Percentiles rank a stretch among this genome's conserved stretches.
These are phyloP conservation scores for Carex parvula DNA, from an alignment of 176 grass and related monocot genomes.

Conservation along the genomic window DNA sequence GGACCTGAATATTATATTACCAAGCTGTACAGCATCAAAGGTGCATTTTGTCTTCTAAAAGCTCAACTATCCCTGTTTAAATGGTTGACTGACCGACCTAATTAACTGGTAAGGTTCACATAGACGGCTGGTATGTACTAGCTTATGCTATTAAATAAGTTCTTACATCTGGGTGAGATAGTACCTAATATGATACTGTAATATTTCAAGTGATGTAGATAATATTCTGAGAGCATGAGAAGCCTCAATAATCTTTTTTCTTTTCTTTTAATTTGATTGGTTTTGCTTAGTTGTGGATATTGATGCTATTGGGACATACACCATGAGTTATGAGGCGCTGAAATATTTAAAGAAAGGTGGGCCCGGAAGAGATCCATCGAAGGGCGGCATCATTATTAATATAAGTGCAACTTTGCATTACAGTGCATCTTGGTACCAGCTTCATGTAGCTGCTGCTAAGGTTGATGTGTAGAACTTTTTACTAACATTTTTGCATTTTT, in stretches of 20 bases:
- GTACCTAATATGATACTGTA: neutral
- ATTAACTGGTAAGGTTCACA: neutral
- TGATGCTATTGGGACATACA: conserved; percentile 85
- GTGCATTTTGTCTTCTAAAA: neutral
- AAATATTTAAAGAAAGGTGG: conserved; percentile 85
- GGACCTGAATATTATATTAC: neutral
- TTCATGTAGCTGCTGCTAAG: conserved; percentile 85
- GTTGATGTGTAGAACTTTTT: conserved; percentile 30
- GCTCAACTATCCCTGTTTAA: neutral
- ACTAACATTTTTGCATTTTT: neutral
- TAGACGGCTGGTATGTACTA: neutral
- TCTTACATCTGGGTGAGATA: neutral
- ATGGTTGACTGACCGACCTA: neutral
- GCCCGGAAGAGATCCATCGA: conserved; percentile 47
- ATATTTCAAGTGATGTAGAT: neutral
- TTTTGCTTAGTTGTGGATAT: conserved; percentile 73
- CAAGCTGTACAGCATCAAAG: neutral
- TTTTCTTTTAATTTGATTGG: conserved; percentile 11
- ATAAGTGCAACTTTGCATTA: conserved; percentile 93
- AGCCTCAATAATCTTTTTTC: neutral
- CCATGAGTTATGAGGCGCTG: conserved; percentile 81
- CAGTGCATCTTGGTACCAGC: conserved; percentile 86
- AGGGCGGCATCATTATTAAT: conserved; percentile 79
- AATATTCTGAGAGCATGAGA: neutral
- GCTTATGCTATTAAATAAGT: neutral